Percentiles rank a stretch among this genome's conserved stretches.
These are phyloP conservation scores for Aspergillus leporis DNA, from an alignment of 495 filamentous ascomycete genomes.

Conservation along the genomic window DNA sequence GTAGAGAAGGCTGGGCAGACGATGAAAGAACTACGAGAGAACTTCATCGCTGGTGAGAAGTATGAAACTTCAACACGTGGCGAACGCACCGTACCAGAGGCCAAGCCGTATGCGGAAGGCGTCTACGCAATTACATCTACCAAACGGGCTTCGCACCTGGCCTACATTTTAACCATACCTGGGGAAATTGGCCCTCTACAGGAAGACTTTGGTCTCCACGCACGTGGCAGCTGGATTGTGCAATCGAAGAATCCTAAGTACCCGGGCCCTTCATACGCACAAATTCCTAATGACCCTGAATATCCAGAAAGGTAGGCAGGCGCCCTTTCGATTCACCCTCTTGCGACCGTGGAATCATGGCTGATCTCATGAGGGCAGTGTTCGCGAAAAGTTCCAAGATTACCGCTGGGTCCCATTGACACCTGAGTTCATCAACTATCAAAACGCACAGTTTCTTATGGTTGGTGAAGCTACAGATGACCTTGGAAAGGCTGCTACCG, in stretches of 20 bases:
- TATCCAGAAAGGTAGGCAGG: slow-evolving; percentile 66
- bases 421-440: slow-evolving; percentile 76
- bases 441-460: slow-evolving; percentile 78
- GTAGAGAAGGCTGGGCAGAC: slow-evolving; percentile 74
- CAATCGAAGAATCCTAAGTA: slow-evolving; percentile 79
- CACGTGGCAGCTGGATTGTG: slow-evolving; percentile 75
- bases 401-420: slow-evolving; percentile 72
- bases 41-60: slow-evolving; percentile 63
- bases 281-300: slow-evolving; percentile 64
- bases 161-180: slow-evolving; percentile 82
- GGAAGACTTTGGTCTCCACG: slow-evolving; percentile 68
- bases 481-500: slow-evolving; percentile 61
- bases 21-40: slow-evolving; percentile 70
- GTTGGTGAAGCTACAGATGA: slow-evolving; percentile 69
- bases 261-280: slow-evolving; percentile 61
- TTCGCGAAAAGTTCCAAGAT: slow-evolving; percentile 72
- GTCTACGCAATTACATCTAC: slow-evolving; percentile 82
- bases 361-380: slow-evolving; percentile 28
- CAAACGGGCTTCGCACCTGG: slow-evolving; percentile 71
- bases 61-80: slow-evolving; percentile 80
- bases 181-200: slow-evolving; percentile 69
- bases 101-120: slow-evolving; percentile 77
- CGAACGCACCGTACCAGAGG: slow-evolving; percentile 67
- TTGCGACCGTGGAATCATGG: background rate
- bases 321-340: background rate